Percentiles rank a stretch among this genome's conserved stretches.
These are phyloP conservation scores for Penicillium paneum DNA, from an alignment of 2,329 filamentous ascomycete species.

Conservation along the genomic window DNA sequence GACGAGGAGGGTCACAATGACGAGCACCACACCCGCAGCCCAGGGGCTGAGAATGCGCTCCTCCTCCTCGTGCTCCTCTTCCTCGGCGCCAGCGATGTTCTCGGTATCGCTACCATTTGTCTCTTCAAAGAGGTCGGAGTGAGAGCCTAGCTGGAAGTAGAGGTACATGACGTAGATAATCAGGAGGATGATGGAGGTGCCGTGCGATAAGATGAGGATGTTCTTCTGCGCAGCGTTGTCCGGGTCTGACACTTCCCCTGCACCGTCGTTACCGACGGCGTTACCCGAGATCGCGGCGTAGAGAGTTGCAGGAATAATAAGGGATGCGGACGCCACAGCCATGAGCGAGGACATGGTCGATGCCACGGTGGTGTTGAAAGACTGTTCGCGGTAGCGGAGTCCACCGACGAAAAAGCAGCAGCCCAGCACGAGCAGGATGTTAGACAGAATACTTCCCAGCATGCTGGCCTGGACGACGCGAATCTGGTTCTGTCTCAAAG, in stretches of 20 bases:
- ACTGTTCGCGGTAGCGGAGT: conserved; percentile 66
- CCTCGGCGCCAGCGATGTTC: conserved; percentile 20
- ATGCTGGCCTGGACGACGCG: conserved; percentile 97
- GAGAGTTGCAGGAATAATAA: conserved; percentile 74
- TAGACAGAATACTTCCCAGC: conserved; percentile 93
- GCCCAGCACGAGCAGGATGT: conserved; percentile 81
- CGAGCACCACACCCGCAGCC: conserved; percentile 63
- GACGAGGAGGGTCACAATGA: conserved; percentile 67
- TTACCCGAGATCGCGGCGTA: conserved; percentile 60
- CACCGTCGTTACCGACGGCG: conserved; percentile 23
- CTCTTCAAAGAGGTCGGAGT: conserved; percentile 67
- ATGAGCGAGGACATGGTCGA: conserved; percentile 64
- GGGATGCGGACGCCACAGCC: conserved; percentile 70
- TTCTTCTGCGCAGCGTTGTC: conserved; percentile 41
- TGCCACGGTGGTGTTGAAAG: conserved; percentile 50
- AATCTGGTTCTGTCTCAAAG: conserved; percentile 79
- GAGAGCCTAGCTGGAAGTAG: conserved; percentile 72
- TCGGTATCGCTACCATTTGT: conserved; percentile 43
- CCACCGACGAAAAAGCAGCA: conserved; percentile 78
- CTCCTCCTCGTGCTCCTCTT: conserved; percentile 48
- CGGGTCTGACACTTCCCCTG: neutral
- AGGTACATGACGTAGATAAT: conserved; percentile 74
- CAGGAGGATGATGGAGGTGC: conserved; percentile 72
- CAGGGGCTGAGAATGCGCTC: conserved; percentile 58
- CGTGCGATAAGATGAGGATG: conserved; percentile 69